These are phyloP conservation scores for Plenodomus biglobosus DNA, from an alignment of 2,329 filamentous ascomycete genomes.

Conservation along the genomic window DNA sequence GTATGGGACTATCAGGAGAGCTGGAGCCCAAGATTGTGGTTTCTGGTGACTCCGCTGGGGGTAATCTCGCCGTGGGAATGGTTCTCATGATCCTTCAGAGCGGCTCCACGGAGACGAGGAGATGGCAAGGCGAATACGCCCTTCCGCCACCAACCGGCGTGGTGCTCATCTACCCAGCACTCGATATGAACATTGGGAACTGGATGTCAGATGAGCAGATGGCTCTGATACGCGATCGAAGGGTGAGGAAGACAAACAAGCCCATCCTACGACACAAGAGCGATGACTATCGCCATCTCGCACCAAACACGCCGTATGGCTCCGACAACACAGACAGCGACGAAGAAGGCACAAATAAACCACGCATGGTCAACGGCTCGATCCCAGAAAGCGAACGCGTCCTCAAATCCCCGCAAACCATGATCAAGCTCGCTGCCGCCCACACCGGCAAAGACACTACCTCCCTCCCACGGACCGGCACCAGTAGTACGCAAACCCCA, in stretches of 20 bases:
- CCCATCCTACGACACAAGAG: slow-evolving; percentile 80
- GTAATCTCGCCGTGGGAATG: slow-evolving; percentile 76
- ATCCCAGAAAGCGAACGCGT: slow-evolving; percentile 25
- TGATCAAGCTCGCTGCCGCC: slow-evolving; percentile 44
- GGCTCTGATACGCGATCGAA: slow-evolving; percentile 84
- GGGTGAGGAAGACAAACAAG: slow-evolving; percentile 74
- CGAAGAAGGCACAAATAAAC: slow-evolving; percentile 24
- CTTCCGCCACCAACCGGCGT: slow-evolving; percentile 78
- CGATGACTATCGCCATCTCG: slow-evolving; percentile 82
- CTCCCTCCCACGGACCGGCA: slow-evolving; percentile 19
- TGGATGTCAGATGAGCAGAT: slow-evolving; percentile 99
- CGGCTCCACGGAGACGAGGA: slow-evolving; percentile 58
- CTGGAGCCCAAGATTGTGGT: slow-evolving; percentile 68
- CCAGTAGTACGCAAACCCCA: slow-evolving; percentile 23
- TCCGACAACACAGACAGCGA: slow-evolving; percentile 71
- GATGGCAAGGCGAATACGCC: slow-evolving; percentile 58
- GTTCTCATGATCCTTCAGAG: slow-evolving; percentile 88
- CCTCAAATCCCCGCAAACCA: slow-evolving; percentile 38
- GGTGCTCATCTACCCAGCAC: slow-evolving; percentile 81
- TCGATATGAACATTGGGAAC: slow-evolving; percentile 97
- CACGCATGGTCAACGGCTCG: slow-evolving; percentile 10
- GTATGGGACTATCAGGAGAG: slow-evolving; percentile 71
- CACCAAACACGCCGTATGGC: slow-evolving; percentile 76
- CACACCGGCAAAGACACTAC: slow-evolving; percentile 39
- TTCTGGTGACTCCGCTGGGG: slow-evolving; percentile 79